Evolutionary conservation across 345 rosid genomes (phyloP).

Genomic region (Citrus glauca): DNA sequence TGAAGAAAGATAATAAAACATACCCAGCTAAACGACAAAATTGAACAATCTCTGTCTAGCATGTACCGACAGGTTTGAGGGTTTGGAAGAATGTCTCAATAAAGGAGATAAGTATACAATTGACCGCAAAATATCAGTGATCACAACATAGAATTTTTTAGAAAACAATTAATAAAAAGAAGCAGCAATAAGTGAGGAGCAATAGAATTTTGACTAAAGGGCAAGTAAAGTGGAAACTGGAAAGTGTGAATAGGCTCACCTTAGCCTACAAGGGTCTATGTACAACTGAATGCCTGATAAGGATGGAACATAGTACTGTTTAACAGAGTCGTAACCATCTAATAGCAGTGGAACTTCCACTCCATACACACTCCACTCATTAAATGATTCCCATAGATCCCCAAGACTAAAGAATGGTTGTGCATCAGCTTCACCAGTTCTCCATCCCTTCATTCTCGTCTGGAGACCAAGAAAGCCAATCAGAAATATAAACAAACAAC

Average conservation of each 20-base stretch:
- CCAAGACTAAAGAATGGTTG: slow-evolving; percentile 32
- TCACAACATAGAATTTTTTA: background rate
- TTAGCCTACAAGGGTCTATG: slow-evolving; percentile 30
- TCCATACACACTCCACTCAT: slow-evolving; percentile 66
- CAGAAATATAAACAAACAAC: background rate
- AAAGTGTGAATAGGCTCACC: slow-evolving; percentile 37
- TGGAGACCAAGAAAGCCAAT: slow-evolving; percentile 11
- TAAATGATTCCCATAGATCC: slow-evolving; percentile 61
- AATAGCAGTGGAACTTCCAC: slow-evolving; percentile 54
- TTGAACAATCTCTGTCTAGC: background rate
- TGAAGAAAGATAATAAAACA: background rate
- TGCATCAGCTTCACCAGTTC: slow-evolving; percentile 24
- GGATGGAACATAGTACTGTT: slow-evolving; percentile 67
- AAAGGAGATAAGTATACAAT: background rate
- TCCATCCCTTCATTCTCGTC: slow-evolving; percentile 29
- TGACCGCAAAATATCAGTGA: background rate
- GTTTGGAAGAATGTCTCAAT: background rate
- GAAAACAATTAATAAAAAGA: background rate
- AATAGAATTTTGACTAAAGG: background rate
- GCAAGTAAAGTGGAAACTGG: background rate
- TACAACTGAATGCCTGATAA: slow-evolving; percentile 67
- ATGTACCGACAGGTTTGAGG: background rate
- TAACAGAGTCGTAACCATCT: slow-evolving; percentile 37
- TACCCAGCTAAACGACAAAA: background rate
- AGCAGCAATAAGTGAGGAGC: slow-evolving; percentile 2